Percentiles rank a stretch among this genome's conserved stretches.
These are phyloP conservation scores for Phaffomyces opuntiae DNA, from an alignment of 805 yeast genomes.

Conservation along the genomic window DNA sequence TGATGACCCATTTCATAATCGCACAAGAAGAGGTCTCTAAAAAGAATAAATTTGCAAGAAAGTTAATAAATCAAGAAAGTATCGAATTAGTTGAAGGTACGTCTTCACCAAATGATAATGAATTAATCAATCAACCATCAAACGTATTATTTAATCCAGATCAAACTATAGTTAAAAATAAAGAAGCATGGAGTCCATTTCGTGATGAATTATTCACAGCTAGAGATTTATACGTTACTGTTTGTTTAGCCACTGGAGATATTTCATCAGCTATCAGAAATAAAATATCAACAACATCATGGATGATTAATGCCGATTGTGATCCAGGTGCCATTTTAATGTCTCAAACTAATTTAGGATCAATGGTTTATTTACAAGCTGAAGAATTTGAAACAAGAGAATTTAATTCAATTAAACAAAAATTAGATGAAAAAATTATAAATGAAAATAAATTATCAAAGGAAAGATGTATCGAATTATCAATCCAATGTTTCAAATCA, in stretches of 20 bases:
- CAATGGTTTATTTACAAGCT: slow-evolving; percentile 60
- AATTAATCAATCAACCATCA: slow-evolving; percentile 5
- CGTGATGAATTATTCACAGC: slow-evolving; percentile 72
- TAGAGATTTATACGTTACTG: slow-evolving; percentile 67
- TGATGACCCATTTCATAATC: slow-evolving; percentile 53
- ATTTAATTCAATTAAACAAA: slow-evolving; percentile 24
- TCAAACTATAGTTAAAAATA: slow-evolving; percentile 23
- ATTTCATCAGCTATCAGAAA: slow-evolving; percentile 51
- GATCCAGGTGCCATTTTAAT: slow-evolving; percentile 57
- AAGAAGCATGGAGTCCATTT: slow-evolving; percentile 64
- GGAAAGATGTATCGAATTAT: slow-evolving; percentile 26
- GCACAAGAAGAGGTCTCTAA: slow-evolving; percentile 60
- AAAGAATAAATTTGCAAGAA: slow-evolving; percentile 28
- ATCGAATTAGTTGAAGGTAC: not conserved
- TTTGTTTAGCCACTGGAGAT: slow-evolving; percentile 65
- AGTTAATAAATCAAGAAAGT: slow-evolving; percentile 26
- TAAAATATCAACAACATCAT: slow-evolving; percentile 55
- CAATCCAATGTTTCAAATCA: slow-evolving; percentile 35
- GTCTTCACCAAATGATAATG: not conserved
- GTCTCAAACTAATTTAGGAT: slow-evolving; percentile 64
- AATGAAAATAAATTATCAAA: slow-evolving; percentile 18
- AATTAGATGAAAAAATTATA: slow-evolving; percentile 17
- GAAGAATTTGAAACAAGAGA: slow-evolving; percentile 53
- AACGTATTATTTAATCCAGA: not conserved
- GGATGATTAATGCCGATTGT: slow-evolving; percentile 70